Base-by-base conservation (phyloP, 345 rosid species). In the Clausena lansium region DNA sequence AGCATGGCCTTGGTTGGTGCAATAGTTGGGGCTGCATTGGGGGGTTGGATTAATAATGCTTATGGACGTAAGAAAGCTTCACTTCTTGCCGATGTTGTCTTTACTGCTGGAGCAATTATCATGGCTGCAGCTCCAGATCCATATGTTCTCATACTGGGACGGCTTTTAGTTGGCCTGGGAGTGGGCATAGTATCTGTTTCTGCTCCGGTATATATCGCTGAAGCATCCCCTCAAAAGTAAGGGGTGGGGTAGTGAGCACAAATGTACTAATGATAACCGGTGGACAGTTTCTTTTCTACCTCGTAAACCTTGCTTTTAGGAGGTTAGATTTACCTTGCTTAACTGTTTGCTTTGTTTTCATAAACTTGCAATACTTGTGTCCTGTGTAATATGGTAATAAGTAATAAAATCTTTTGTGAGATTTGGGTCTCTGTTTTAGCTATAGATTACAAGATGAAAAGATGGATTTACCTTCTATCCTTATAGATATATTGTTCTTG, bases 1-100 rank as follows among this genome's bases (percentile, higher is more conserved):
- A 94, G 99, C 83, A 96, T 96, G 99, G 98, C 98, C 69, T 72
- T 94, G 87, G 92, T 96, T 67, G 99, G 99, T 85, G 99, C 99
- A 7, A 89, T 96, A 1, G 76, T 94, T 30, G 99, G 99, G 82
- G 99, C 99, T 47, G 95, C 97, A 60, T 77, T 87, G 19, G 98
- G 98, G 38, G 99, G 99, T 58, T 96, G 98, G 99, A 90, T 94
- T 35, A 96, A 96, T 77, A 98, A 96, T 87, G 81, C 88, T 35
- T 88, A 88, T 69, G 98, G 99, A 61, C 97, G 99, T 9, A 96
- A 89, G 88, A 96, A 92, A 76, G 98, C 99, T 24, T 94, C 99
- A 5, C 80, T 96, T 68, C 81, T 89, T 41, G 89, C 99, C 27
- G 99, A 96, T 85, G 62, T 91, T 24, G 85, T 96, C 68, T 96